phyloP scores from a whole-genome alignment of 805 yeast genomes.

The Zygoascus flipseniorum region DNA sequence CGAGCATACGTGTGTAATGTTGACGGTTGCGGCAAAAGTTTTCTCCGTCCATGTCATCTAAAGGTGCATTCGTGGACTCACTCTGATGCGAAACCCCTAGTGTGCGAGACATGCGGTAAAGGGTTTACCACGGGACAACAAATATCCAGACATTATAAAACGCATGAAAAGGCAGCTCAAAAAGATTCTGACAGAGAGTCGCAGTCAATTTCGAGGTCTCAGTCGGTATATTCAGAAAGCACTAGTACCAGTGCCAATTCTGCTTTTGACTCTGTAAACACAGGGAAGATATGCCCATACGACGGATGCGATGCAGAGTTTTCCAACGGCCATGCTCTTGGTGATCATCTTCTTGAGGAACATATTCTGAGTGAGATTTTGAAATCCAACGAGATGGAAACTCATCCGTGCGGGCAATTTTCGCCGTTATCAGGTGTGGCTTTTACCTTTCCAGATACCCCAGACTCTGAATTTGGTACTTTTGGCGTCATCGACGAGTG shows the following conservation, averaged over 20 bases:
- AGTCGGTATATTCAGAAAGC: neutral
- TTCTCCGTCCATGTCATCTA: neutral
- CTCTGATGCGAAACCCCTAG: neutral
- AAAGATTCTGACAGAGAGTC: neutral
- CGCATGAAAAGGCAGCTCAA: neutral
- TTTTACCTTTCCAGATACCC: neutral
- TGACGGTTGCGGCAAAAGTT: neutral
- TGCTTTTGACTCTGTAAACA: neutral
- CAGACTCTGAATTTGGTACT: neutral
- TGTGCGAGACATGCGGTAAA: neutral
- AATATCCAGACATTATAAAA: neutral
- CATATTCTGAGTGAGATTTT: neutral
- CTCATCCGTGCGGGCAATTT: neutral
- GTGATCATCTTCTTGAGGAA: neutral
- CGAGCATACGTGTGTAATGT: neutral
- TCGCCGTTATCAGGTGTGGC: neutral
- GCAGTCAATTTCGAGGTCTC: neutral
- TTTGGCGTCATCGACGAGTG: neutral
- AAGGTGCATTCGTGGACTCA: neutral
- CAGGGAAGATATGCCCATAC: neutral
- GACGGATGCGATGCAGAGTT: neutral
- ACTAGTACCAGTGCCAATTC: neutral
- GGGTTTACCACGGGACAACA: neutral
- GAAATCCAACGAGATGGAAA: neutral
- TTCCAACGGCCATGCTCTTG: neutral